Evolutionary conservation across 1,139 yeast genomes (phyloP), one percentile per base, ranked within the genome.

Genomic region (Meyerozyma elateridarum): DNA sequence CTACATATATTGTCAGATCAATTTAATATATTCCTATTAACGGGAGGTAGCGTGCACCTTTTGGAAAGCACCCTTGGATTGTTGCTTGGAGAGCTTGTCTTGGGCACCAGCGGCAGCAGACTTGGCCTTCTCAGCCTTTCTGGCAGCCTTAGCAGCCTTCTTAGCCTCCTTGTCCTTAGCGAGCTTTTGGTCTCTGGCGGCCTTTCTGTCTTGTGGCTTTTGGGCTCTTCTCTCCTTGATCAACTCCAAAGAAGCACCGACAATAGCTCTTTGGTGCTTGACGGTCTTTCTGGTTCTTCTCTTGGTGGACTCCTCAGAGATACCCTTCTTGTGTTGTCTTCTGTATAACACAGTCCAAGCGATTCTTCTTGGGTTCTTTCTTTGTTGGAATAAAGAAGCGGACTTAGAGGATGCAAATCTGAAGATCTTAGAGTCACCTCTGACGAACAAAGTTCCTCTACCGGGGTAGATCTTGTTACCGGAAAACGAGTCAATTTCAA

Each of bases 381-480:
- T 88, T 80, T 93, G 99, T 65, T 82, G 81, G 94, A 91, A 91
- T 64, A 91, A 83, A 66, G 98, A 88, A 61, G 95, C 93, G 64
- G 95, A 79, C 78, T 91, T 93, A 56, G 96, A 85, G 68, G 88
- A 82, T 73, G 85, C 94, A 94, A 93, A 91, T 82, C 99, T 88
- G 95, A 91, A 91, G 64, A 89, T 73, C 79, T 91, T 91, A 64
- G 97, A 88, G 88, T 91, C 99, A 61, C 97, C 96, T 77, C 99
- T 89, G 73, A 91, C 91, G 67, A 87, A 91, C 71, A 91, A 83
- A 69, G 94, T 87, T 76, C 98, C 98, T 81, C 96, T 85, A 76
- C 98, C 97, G 79, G 98, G 98, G 95, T 91, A 93, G 82, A 91
- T 91, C 79, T 89, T 91, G 65, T 89, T 74, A 74, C 98, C 98